Conservation (phyloP, 2,329 filamentous ascomycete genomes). For the Trichoderma sp. region DNA sequence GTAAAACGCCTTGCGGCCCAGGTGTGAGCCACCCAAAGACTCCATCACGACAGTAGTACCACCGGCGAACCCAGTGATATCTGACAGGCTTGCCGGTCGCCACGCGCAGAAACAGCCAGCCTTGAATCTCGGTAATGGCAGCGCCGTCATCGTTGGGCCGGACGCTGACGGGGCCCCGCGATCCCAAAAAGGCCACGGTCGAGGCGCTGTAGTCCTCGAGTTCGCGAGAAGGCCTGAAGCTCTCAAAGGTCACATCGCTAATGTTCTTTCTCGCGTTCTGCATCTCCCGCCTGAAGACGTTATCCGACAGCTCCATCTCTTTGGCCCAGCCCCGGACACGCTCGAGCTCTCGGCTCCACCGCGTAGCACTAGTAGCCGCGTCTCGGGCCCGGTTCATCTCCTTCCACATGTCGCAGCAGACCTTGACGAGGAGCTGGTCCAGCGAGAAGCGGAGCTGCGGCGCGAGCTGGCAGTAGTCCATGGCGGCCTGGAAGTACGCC, state of each 20-base stretch:
- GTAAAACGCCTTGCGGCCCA: conserved; percentile 81
- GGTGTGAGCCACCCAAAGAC: conserved; percentile 95
- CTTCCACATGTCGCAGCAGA: conserved; percentile 85
- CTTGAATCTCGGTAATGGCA: conserved; percentile 78
- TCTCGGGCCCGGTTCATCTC: conserved; percentile 78
- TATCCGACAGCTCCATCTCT: conserved; percentile 91
- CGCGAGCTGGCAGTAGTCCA: conserved; percentile 89
- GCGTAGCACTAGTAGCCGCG: conserved; percentile 62
- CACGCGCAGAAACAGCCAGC: conserved; percentile 85
- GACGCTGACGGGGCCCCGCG: conserved; percentile 65
- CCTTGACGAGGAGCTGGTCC: conserved; percentile 81
- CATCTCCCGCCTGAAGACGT: conserved; percentile 78
- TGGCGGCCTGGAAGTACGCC: conserved; percentile 83
- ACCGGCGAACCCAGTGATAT: conserved; percentile 85
- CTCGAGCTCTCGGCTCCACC: conserved; percentile 81
- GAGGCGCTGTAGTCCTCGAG: conserved; percentile 89
- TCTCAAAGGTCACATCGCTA: conserved; percentile 71
- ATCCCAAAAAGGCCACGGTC: conserved; percentile 84
- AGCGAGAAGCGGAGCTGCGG: conserved; percentile 82
- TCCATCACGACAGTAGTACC: conserved; percentile 94
- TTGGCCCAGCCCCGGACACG: conserved; percentile 89
- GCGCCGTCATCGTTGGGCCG: conserved; percentile 56
- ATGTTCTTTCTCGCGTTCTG: conserved; percentile 78
- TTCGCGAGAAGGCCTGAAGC: conserved; percentile 81
- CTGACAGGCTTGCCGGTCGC: conserved; percentile 85